Conservation (phyloP, 306 rosid genomes). For the Trifolium subterraneum region DNA sequence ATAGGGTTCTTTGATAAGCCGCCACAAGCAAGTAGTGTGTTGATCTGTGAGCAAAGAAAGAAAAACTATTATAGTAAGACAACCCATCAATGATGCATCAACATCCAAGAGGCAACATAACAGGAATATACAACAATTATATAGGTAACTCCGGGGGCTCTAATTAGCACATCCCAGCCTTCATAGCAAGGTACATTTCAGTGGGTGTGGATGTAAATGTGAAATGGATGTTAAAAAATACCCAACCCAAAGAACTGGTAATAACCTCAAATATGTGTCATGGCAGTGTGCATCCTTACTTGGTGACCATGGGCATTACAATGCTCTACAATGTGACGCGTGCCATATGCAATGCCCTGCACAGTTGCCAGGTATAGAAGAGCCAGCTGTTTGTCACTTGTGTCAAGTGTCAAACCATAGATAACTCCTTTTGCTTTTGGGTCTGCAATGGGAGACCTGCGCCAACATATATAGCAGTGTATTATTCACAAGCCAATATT, state of each 20-base stretch:
- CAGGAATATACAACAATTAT: constrained; percentile 29
- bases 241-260: constrained; percentile 30
- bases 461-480: constrained; percentile 41
- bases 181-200: constrained; percentile 18
- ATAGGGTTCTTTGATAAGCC: constrained; percentile 86
- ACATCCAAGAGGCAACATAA: constrained; percentile 16
- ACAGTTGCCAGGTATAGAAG: constrained; percentile 86
- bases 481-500: constrained; percentile 37
- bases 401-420: constrained; percentile 88
- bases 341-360: constrained; percentile 95
- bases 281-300: constrained; percentile 60
- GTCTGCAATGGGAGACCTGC: constrained; percentile 96
- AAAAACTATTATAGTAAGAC: constrained; percentile 23
- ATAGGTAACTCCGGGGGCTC: background rate
- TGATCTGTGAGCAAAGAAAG: constrained; percentile 65
- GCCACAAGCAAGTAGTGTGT: constrained; percentile 92
- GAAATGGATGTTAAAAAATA: constrained; percentile 18
- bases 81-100: constrained; percentile 30
- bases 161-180: constrained; percentile 11
- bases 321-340: constrained; percentile 97
- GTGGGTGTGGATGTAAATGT: constrained; percentile 16
- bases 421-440: constrained; percentile 90
- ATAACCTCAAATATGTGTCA: constrained; percentile 42
- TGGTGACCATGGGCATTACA: constrained; percentile 89
- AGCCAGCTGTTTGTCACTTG: constrained; percentile 81